Evolutionary conservation across 208 protist genomes (phyloP).

Genomic region (Trichomonas vaginalis): DNA sequence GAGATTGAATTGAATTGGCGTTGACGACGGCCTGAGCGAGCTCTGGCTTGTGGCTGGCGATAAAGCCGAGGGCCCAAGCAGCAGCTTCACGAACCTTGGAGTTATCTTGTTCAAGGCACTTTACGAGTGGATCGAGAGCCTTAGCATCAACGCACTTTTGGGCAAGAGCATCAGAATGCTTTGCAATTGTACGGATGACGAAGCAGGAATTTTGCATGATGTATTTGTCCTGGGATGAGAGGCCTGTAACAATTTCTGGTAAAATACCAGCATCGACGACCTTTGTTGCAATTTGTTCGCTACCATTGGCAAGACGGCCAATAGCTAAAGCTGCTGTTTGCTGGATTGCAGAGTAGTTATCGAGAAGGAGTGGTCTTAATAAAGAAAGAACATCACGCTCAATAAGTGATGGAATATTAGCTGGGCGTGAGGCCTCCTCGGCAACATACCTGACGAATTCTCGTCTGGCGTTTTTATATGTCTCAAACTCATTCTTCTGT

Average conservation of each 20-base stretch:
- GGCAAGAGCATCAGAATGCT: conserved; percentile 81
- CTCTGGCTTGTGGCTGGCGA: conserved; percentile 72
- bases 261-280: conserved; percentile 85
- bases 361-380: conserved; percentile 76
- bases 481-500: conserved; percentile 75
- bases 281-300: conserved; percentile 80
- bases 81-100: conserved; percentile 85
- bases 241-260: conserved; percentile 83
- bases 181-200: conserved; percentile 79
- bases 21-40: conserved; percentile 75
- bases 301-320: conserved; percentile 85
- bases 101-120: conserved; percentile 88
- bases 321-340: conserved; percentile 82
- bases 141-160: conserved; percentile 83
- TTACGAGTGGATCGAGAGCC: conserved; percentile 80
- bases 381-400: conserved; percentile 81
- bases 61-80: conserved; percentile 85
- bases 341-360: conserved; percentile 85
- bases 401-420: conserved; percentile 81
- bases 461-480: conserved; percentile 79
- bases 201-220: conserved; percentile 92
- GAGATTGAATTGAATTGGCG: conserved; percentile 71
- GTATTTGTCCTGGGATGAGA: conserved; percentile 54
- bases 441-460: conserved; percentile 79
- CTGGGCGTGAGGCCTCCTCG: conserved; percentile 74